phyloP scores from a whole-genome alignment of 495 filamentous ascomycete genomes.

The Penicillium cataractarum region DNA sequence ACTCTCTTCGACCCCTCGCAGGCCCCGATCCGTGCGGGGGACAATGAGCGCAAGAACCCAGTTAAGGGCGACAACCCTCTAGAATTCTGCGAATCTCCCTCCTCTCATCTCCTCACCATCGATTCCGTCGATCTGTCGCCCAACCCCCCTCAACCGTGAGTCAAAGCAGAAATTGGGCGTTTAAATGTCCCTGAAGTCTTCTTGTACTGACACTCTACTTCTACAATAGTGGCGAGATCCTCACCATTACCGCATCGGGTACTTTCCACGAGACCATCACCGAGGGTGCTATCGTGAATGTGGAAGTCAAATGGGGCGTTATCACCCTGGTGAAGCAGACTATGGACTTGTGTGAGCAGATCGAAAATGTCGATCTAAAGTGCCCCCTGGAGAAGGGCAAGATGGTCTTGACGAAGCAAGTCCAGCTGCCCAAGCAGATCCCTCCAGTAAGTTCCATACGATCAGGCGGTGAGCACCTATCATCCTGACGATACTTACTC shows the following conservation, averaged over 20 bases:
- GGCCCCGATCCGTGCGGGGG: slow-evolving; percentile 28
- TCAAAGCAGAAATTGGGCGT: slow-evolving; percentile 18
- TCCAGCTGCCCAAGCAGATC: slow-evolving; percentile 84
- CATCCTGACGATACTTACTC: slow-evolving; percentile 13
- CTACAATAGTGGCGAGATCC: slow-evolving; percentile 68
- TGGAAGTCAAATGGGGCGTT: slow-evolving; percentile 88
- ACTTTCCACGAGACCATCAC: slow-evolving; percentile 67
- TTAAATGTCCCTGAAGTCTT: not conserved
- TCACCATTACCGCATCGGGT: slow-evolving; percentile 78
- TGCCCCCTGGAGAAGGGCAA: slow-evolving; percentile 84
- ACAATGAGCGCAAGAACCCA: slow-evolving; percentile 16
- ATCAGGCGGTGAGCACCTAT: not conserved
- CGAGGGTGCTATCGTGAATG: slow-evolving; percentile 75
- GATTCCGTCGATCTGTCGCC: slow-evolving; percentile 77
- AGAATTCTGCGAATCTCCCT: slow-evolving; percentile 68
- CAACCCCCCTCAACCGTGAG: slow-evolving; percentile 88
- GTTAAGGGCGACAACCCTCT: slow-evolving; percentile 50
- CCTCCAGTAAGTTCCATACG: slow-evolving; percentile 71
- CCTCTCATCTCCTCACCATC: slow-evolving; percentile 68
- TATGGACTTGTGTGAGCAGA: slow-evolving; percentile 84
- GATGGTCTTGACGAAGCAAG: slow-evolving; percentile 71
- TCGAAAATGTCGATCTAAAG: slow-evolving; percentile 81
- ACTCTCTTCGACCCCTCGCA: slow-evolving; percentile 39
- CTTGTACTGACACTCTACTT: slow-evolving; percentile 15
- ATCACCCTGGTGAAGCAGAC: slow-evolving; percentile 82